Conservation (phyloP, 208 protist genomes). For the Trypanosoma grayi region DNA sequence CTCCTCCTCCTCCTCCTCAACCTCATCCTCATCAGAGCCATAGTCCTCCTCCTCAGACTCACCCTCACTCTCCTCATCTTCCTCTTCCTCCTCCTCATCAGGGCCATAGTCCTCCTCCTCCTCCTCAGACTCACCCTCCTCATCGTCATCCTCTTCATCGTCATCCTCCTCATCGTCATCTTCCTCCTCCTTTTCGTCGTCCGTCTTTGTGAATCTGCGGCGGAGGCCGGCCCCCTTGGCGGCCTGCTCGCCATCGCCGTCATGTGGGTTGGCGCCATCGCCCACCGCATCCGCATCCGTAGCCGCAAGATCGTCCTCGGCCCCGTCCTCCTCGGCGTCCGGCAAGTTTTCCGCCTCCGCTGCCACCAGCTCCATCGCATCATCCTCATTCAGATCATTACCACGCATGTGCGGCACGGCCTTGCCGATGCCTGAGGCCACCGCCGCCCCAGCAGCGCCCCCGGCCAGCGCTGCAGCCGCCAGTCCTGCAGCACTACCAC, state of each 20-base stretch:
- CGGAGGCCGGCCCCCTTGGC: neutral
- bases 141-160: conserved; percentile 14
- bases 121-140: conserved; percentile 5
- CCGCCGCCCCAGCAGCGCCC: neutral
- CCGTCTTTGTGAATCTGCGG: no score
- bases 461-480: neutral
- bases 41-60: conserved; percentile 1
- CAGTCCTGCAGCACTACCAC: no score
- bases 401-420: neutral
- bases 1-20: neutral
- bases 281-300: conserved; percentile 12
- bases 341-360: no score
- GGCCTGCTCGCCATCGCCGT: conserved; percentile 13
- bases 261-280: conserved; percentile 20
- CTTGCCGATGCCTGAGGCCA: neutral
- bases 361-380: neutral
- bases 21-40: conserved; percentile 8
- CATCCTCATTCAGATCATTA: conserved; percentile 2
- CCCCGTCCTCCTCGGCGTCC: conserved; percentile 6
- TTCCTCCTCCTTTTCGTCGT: neutral
- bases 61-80: conserved; percentile 4
- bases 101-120: conserved; percentile 3
- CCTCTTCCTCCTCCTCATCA: conserved; percentile 11
- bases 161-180: conserved; percentile 11
- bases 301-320: neutral